Base-by-base conservation (phyloP, 2,329 filamentous ascomycete species). In the Penicillium polonicum region DNA sequence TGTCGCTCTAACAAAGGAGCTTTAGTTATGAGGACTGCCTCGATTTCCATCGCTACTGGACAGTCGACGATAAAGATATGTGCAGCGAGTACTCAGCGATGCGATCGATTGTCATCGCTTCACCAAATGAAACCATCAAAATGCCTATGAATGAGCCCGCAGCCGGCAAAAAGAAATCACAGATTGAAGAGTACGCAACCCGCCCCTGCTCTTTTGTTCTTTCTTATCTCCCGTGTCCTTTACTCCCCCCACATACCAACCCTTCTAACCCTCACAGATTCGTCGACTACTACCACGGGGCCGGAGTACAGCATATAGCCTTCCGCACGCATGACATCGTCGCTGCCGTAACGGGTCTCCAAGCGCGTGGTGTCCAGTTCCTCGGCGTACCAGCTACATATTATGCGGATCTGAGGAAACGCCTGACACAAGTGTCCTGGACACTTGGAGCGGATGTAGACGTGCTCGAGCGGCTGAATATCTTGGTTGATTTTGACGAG, bases 101-200 rank as follows among this genome's bases (percentile, higher is more conserved):
- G 63, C 90, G 87, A 75, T 90, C 85, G 62, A 86, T 96, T 69
- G 92, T 96, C 70, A 93, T 96, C 88, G 85, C 89, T 44, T 90
- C 87, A 25, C 85, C 86, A 55, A 89, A 92, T 78, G 88, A 92
- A 63, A 76, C 88, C 5, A 90, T 96, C 77, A 96, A 96, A 80
- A 96, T 96, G 91, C 92, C 92, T 66, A 93, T 96, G 83, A 96
- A 96, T 79, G 92, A 96, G 79, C 92, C 92, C 1, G 92, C 92
- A 0, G 77, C 81, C 0, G 92, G 91, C 51, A 91, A 92, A 79
- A 92, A 89, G 78, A 90, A 89, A 75, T 90, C 86, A 2, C 92
- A 96, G 78, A 96, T 96, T 62, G 91, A 96, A 75, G 92, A 96
- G 79, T 91, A 85, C 70, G 60, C 19, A 15, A 7, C 19, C 12